phyloP scores from a whole-genome alignment of 129 eudicot species.

The Ambrosia artemisiifolia region DNA sequence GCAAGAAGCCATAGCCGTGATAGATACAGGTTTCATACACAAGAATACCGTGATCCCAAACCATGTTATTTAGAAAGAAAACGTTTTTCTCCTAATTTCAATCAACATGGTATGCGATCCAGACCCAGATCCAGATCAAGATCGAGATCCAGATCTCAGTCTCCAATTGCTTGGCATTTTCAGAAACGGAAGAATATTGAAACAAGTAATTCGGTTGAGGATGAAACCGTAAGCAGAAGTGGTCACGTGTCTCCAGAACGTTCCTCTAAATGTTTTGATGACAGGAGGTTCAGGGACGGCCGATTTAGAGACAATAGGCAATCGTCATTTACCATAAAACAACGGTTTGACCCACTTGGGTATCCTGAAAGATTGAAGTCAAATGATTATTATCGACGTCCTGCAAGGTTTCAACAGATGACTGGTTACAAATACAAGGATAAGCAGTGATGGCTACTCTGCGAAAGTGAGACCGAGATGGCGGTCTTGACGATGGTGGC shows the following conservation, averaged over 20 bases:
- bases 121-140: background rate
- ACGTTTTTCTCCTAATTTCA: conserved; percentile 47
- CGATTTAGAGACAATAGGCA: conserved; percentile 45
- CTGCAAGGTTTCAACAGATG: conserved; percentile 47
- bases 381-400: conserved; percentile 46
- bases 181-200: conserved; percentile 35
- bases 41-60: conserved; percentile 42
- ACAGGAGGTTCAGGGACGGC: conserved; percentile 40
- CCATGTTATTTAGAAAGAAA: conserved; percentile 39
- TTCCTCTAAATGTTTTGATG: conserved; percentile 44
- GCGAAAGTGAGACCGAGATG: conserved; percentile 35
- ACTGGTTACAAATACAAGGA: conserved; percentile 35
- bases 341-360: conserved; percentile 39
- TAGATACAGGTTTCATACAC: conserved; percentile 40
- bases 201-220: conserved; percentile 33
- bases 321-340: conserved; percentile 38
- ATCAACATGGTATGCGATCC: conserved; percentile 27
- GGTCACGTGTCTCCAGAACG: conserved; percentile 40
- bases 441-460: conserved; percentile 23
- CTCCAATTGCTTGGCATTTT: conserved; percentile 59
- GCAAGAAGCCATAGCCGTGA: conserved; percentile 35
- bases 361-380: conserved; percentile 48
- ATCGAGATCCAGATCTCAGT: conserved; percentile 45
- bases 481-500: conserved; percentile 32
- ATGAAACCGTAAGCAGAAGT: conserved; percentile 38